Conservation (phyloP, 331 rosid genomes). For the Quercus phellos region DNA sequence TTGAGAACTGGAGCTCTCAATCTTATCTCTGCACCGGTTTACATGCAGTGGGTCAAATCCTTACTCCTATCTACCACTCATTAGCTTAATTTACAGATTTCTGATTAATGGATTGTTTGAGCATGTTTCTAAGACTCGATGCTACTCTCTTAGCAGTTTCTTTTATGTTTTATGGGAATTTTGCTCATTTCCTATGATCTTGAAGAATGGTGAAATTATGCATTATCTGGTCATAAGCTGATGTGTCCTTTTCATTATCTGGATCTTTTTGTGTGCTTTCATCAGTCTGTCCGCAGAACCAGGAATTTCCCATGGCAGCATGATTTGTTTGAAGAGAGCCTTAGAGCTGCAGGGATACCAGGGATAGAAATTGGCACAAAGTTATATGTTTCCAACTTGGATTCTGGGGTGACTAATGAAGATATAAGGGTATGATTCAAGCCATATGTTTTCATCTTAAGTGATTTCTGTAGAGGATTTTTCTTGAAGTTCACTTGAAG, state of each 20-base stretch:
- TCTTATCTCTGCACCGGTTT: slow-evolving; percentile 40
- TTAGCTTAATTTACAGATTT: slow-evolving; percentile 29
- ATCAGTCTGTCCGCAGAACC: slow-evolving; percentile 86
- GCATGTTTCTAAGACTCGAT: slow-evolving; percentile 27
- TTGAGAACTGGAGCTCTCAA: slow-evolving; percentile 47
- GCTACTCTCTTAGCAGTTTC: slow-evolving; percentile 29
- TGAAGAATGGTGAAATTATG: slow-evolving; percentile 68
- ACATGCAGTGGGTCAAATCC: slow-evolving; percentile 52
- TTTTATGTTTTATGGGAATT: slow-evolving; percentile 31
- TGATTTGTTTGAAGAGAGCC: slow-evolving; percentile 92
- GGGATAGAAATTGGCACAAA: slow-evolving; percentile 84
- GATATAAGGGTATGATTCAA: slow-evolving; percentile 87
- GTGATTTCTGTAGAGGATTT: slow-evolving; percentile 32
- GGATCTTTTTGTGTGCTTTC: slow-evolving; percentile 77
- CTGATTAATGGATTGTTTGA: slow-evolving; percentile 35
- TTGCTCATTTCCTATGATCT: slow-evolving; percentile 32
- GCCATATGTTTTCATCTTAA: slow-evolving; percentile 36
- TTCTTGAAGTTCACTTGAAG: slow-evolving; percentile 43
- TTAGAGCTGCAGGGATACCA: slow-evolving; percentile 88
- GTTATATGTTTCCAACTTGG: slow-evolving; percentile 76
- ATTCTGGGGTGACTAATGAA: slow-evolving; percentile 71
- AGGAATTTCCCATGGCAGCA: slow-evolving; percentile 83
- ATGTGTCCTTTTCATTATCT: slow-evolving; percentile 68
- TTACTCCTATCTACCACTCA: slow-evolving; percentile 31
- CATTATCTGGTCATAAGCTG: slow-evolving; percentile 75